Percentiles rank a stretch among this genome's conserved stretches.
Evolutionary conservation across 306 rosid genomes (phyloP).

Genomic region (Alnus rubra): DNA sequence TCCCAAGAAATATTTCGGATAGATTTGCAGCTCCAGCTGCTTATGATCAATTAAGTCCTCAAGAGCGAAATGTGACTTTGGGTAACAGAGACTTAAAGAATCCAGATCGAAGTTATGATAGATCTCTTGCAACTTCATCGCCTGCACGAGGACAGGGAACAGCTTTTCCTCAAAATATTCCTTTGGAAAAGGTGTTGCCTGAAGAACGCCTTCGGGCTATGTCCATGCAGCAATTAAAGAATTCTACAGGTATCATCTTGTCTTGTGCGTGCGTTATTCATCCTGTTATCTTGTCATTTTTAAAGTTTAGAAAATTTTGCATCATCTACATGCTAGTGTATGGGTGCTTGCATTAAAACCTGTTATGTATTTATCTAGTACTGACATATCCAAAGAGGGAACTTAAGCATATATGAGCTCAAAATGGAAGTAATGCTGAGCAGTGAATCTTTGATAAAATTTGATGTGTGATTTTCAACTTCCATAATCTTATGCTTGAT

Average conservation of each 20-base stretch:
- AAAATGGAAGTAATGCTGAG: neutral
- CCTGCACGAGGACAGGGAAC: slow-evolving; percentile 49
- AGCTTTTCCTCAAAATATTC: slow-evolving; percentile 38
- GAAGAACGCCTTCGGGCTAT: slow-evolving; percentile 56
- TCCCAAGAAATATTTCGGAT: slow-evolving; percentile 44
- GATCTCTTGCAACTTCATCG: slow-evolving; percentile 53
- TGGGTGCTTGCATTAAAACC: neutral
- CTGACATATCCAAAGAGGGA: neutral
- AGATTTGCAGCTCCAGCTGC: slow-evolving; percentile 55
- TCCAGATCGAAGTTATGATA: slow-evolving; percentile 53
- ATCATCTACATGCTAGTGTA: neutral
- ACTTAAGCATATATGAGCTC: neutral
- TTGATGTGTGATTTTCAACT: neutral
- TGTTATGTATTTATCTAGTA: neutral
- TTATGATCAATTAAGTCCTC: slow-evolving; percentile 53
- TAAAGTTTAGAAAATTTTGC: neutral
- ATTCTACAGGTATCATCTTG: slow-evolving; percentile 69
- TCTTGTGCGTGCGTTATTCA: slow-evolving; percentile 3
- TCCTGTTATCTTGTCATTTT: slow-evolving; percentile 7
- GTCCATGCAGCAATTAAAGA: slow-evolving; percentile 85
- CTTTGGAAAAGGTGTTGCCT: slow-evolving; percentile 40
- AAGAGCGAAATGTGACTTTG: slow-evolving; percentile 49
- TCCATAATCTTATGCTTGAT: neutral
- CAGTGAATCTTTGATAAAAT: neutral
- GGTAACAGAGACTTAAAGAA: slow-evolving; percentile 58